Evolutionary conservation across 371 early-diverging fungal genomes (phyloP), one percentile per base, ranked within the genome.

Genomic region (Mortierella sp.): DNA sequence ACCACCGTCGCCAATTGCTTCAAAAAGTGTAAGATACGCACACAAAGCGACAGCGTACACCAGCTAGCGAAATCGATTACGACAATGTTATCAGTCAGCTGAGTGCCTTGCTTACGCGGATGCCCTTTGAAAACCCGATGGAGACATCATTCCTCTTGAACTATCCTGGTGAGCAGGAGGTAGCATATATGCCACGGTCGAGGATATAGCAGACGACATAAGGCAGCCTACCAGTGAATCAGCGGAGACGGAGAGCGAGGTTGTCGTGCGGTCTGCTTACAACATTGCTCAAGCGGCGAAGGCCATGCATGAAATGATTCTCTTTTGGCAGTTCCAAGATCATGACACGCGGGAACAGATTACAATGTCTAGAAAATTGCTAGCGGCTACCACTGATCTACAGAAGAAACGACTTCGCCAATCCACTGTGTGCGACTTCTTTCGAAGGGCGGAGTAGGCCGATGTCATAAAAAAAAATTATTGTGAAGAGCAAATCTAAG

Each of bases 21-120:
- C 39, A 23, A 39, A 39, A 14, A 53, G 14, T 53, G 53, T 21
- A 53, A 53, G 19, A 39, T 53, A 19, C 53, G 39, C 39, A 53
- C 53, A 4, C 53, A 28, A 53, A 21, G 26, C 27, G 49, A 48
- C 3, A 27, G 49, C 49, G 6, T 21, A 44, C 44, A 31, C 27
- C n/a, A 6, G 19, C 14, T 15, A 37, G 39, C 0, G 21, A 23
- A 12, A 32, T 24, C 41, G 53, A 37, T 11, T 34, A 23, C 21
- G 53, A 53, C 32, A 26, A 39, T 23, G 12, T 23, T 21, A 53
- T 53, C 23, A 21, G 19, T 5, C 49, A 48, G 23, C 21, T 37
- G 17, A 39, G 14, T 21, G 23, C 9, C 23, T 19, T 37, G 19
- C 53, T 53, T 39, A 4, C n/a, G 5, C 53, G 53, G 21, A 19